A percentile compares a stretch with the other conserved stretches of the same genome.
These are phyloP conservation scores for Glycine latifolia DNA, from an alignment of 306 rosid genomes.

Conservation along the genomic window DNA sequence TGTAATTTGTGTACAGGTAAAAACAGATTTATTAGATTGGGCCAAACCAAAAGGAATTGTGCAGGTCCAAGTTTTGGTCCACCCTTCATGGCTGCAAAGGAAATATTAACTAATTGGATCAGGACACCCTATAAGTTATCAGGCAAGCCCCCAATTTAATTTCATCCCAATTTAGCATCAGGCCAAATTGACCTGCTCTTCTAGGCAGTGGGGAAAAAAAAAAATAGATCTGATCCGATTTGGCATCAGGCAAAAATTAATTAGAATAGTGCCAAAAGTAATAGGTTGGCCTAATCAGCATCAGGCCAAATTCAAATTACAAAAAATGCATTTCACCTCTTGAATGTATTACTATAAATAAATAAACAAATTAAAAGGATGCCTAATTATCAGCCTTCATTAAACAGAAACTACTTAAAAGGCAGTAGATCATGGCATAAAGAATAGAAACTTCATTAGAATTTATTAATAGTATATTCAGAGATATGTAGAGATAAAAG, in stretches of 20 bases:
- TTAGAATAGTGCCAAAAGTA: slow-evolving; percentile 8
- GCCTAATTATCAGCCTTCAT: slow-evolving; percentile 7
- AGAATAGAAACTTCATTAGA: slow-evolving; percentile 12
- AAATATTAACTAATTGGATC: background rate
- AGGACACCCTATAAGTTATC: background rate
- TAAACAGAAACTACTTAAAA: slow-evolving; percentile 18
- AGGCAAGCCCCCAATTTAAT: slow-evolving; percentile 19
- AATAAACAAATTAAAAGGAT: background rate
- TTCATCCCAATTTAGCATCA: background rate
- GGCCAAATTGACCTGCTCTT: background rate
- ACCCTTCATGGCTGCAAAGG: background rate
- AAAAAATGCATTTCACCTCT: slow-evolving; percentile 25
- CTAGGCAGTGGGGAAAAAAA: background rate
- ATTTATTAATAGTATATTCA: slow-evolving; percentile 6
- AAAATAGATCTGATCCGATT: background rate
- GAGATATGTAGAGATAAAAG: slow-evolving; percentile 34
- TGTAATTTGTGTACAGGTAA: background rate
- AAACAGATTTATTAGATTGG: background rate
- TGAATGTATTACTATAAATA: background rate
- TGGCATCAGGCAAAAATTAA: slow-evolving; percentile 21
- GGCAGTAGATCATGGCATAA: background rate
- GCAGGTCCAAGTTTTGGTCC: slow-evolving; percentile 4
- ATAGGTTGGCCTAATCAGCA: background rate
- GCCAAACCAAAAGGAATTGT: background rate
- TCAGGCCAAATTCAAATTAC: slow-evolving; percentile 28